These are phyloP conservation scores for Gamarada debralockiae DNA, from an alignment of 495 filamentous ascomycete genomes.

Conservation along the genomic window DNA sequence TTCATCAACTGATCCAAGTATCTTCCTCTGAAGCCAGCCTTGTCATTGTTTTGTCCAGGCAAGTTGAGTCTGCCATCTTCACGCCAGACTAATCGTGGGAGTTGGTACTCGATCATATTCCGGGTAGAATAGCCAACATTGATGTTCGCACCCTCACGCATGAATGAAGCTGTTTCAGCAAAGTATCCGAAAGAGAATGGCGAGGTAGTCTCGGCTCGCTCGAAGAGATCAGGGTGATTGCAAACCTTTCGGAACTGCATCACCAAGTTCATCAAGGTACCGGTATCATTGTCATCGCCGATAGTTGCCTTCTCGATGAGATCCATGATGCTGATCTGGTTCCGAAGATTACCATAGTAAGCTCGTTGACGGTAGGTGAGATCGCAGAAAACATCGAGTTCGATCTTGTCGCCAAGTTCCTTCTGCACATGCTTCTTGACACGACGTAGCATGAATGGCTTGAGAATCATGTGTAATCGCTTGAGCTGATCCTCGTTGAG, in stretches of 20 bases:
- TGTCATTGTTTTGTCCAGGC: conserved; percentile 67
- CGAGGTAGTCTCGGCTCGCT: conserved; percentile 86
- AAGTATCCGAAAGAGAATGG: conserved; percentile 79
- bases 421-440: conserved; percentile 99
- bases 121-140: conserved; percentile 83
- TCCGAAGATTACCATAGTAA: conserved; percentile 83
- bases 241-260: conserved; percentile 99
- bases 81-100: conserved; percentile 75
- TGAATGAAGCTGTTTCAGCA: conserved; percentile 91
- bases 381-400: conserved; percentile 93
- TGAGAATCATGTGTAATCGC: conserved; percentile 97
- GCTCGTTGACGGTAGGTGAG: conserved; percentile 97
- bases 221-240: conserved; percentile 96
- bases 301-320: conserved; percentile 94
- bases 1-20: conserved; percentile 78
- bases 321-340: conserved; percentile 98
- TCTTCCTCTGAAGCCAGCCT: conserved; percentile 71
- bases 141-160: conserved; percentile 79
- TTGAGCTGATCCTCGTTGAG: conserved; percentile 96
- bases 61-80: conserved; percentile 73
- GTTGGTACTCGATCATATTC: conserved; percentile 75
- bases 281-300: conserved; percentile 91
- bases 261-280: conserved; percentile 96
- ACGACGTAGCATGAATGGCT: conserved; percentile 98
- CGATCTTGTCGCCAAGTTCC: conserved; percentile 97